Percentiles rank a stretch among this genome's conserved stretches.
These are phyloP conservation scores for Pterocarpus santalinus DNA, from an alignment of 306 rosid genomes.

Conservation along the genomic window DNA sequence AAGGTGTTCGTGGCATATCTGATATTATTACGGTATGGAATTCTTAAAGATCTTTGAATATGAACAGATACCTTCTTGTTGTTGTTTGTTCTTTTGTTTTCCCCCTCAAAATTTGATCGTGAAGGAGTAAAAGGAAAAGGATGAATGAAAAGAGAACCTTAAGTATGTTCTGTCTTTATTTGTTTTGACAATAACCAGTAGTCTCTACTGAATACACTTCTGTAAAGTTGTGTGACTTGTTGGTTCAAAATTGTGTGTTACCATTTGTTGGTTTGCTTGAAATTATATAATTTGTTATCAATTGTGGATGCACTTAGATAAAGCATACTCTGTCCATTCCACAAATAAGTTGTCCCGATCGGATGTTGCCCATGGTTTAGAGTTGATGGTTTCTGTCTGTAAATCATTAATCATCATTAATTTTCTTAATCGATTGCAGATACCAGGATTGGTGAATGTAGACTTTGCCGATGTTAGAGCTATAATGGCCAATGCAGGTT, in stretches of 20 bases:
- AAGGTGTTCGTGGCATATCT: conserved; percentile 99
- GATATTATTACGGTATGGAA: conserved; percentile 94
- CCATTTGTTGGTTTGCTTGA: conserved; percentile 31
- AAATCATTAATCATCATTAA: conserved; percentile 28
- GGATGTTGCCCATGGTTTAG: conserved; percentile 23
- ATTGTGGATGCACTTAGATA: conserved; percentile 15
- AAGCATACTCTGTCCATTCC: conserved; percentile 26
- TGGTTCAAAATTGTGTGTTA: conserved; percentile 19
- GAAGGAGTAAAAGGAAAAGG: conserved; percentile 34
- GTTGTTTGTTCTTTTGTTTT: conserved; percentile 1
- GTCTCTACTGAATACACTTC: neutral
- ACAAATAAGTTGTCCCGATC: conserved; percentile 31
- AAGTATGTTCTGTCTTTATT: conserved; percentile 14
- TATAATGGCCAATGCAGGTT: conserved; percentile 98
- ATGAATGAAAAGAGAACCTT: conserved; percentile 14
- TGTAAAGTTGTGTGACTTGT: conserved; percentile 3
- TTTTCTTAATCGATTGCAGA: conserved; percentile 64
- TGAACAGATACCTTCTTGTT: conserved; percentile 15
- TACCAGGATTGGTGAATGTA: conserved; percentile 94
- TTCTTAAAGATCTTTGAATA: conserved; percentile 29
- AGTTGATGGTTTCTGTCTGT: conserved; percentile 35
- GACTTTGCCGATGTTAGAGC: conserved; percentile 99
- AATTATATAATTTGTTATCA: conserved; percentile 18
- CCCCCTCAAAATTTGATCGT: conserved; percentile 28
- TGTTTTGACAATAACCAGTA: conserved; percentile 18